These are phyloP conservation scores for Fusarium goolgardi DNA, from an alignment of 2,329 filamentous ascomycete genomes.

Conservation along the genomic window DNA sequence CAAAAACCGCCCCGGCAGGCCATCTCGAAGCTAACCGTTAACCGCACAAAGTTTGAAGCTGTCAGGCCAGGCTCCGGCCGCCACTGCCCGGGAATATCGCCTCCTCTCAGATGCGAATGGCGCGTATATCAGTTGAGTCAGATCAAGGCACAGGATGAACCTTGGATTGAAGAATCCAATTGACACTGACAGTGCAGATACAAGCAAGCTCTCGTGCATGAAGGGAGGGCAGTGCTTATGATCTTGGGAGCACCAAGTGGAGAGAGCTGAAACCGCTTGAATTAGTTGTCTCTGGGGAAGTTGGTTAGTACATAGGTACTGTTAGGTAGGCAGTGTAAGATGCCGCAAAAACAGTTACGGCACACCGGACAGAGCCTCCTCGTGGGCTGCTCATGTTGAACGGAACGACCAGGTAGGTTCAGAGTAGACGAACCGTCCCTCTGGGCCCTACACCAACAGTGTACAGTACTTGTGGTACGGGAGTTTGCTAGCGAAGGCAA, in stretches of 20 bases:
- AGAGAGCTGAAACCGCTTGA: conserved; percentile 31
- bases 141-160: too few species aligned
- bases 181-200: not conserved
- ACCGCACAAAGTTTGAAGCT: conserved; percentile 1
- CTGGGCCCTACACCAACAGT: conserved; percentile 7
- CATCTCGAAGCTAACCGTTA: conserved; percentile 10
- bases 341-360: conserved; percentile 4
- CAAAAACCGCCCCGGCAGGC: conserved; percentile 18
- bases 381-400: not conserved
- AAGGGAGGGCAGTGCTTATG: conserved; percentile 18
- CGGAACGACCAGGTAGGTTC: not conserved
- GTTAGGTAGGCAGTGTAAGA: not conserved
- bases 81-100: conserved; percentile 13
- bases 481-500: conserved; percentile 14
- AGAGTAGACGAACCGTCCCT: conserved; percentile 23
- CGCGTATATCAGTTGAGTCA: too few species aligned
- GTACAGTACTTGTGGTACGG: not conserved
- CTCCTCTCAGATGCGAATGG: conserved; percentile 8
- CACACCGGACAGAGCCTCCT: conserved; percentile 16
- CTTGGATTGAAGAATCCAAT: not conserved
- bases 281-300: conserved; percentile 27
- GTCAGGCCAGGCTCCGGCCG: conserved; percentile 16
- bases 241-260: conserved; percentile 18
- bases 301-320: not conserved
- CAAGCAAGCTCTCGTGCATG: not conserved